Conservation (phyloP, 1,284 basidiomycete genomes). For the Phlebopus sp. region DNA sequence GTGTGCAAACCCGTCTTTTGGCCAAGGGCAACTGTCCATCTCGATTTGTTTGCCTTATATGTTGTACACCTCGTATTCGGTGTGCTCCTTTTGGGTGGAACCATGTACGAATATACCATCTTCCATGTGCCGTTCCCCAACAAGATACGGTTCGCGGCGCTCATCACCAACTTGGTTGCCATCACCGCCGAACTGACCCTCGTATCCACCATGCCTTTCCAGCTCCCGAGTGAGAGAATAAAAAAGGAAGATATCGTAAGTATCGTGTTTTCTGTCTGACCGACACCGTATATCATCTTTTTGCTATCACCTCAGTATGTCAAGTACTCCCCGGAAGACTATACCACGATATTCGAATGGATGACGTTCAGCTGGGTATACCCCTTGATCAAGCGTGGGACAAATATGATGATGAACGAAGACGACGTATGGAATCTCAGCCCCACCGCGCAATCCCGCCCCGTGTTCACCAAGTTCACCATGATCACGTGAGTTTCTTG, state of each 20-base stretch:
- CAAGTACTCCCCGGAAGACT: slow-evolving; percentile 57
- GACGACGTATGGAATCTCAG: slow-evolving; percentile 60
- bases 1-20: slow-evolving; percentile 38
- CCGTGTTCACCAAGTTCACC: slow-evolving; percentile 49
- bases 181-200: slow-evolving; percentile 34
- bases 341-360: slow-evolving; percentile 64
- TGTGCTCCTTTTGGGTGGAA: slow-evolving; percentile 37
- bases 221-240: slow-evolving; percentile 38
- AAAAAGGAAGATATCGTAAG: slow-evolving; percentile 41
- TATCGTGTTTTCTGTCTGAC: not conserved
- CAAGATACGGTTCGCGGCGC: slow-evolving; percentile 21
- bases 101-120: slow-evolving; percentile 37
- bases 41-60: slow-evolving; percentile 45
- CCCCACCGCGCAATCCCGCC: slow-evolving; percentile 50
- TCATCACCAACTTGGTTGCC: slow-evolving; percentile 37
- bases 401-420: slow-evolving; percentile 49
- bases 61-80: slow-evolving; percentile 35
- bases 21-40: slow-evolving; percentile 41
- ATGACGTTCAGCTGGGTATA: slow-evolving; percentile 68
- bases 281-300: not conserved
- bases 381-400: slow-evolving; percentile 52
- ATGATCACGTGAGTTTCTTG: slow-evolving; percentile 33
- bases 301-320: slow-evolving; percentile 33
- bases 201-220: slow-evolving; percentile 44
- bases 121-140: slow-evolving; percentile 31